phyloP scores from a whole-genome alignment of 2,329 filamentous ascomycete species.

The Colletotrichum chlorophyti region DNA sequence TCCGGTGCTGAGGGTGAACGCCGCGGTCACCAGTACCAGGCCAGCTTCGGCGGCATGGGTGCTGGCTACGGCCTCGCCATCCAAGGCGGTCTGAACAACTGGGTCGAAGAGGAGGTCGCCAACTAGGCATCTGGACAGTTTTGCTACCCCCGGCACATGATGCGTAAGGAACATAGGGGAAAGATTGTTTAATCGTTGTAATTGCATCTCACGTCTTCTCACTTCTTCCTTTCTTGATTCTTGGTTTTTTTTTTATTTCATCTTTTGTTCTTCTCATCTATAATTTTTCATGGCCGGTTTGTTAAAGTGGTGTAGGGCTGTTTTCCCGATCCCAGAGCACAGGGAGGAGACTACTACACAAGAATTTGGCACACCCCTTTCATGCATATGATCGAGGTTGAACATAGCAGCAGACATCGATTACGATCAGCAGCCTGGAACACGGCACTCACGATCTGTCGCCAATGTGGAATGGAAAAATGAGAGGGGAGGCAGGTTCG shows the following conservation, averaged over 20 bases:
- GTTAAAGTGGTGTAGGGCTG: conserved; percentile 20
- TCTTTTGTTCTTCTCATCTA: conserved; percentile 26
- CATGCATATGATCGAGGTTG: conserved; percentile 27
- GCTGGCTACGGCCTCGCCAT: conserved; percentile 67
- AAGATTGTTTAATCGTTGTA: conserved; percentile 51
- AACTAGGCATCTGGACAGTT: conserved; percentile 48
- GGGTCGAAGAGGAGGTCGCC: conserved; percentile 71
- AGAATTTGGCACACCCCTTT: conserved; percentile 24
- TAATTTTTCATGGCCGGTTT: conserved; percentile 28
- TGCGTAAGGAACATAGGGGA: conserved; percentile 32
- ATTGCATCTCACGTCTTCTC: conserved; percentile 39
- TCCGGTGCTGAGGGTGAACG: conserved; percentile 58
- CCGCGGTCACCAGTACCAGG: conserved; percentile 71
- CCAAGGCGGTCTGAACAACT: conserved; percentile 69
- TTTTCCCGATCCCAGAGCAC: conserved; percentile 25
- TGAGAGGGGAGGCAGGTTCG: background rate
- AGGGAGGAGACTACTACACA: conserved; percentile 19
- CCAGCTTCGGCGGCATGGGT: conserved; percentile 66
- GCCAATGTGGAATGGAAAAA: conserved; percentile 26
- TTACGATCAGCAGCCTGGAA: conserved; percentile 24
- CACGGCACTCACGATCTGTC: conserved; percentile 19
- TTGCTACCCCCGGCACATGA: conserved; percentile 1
- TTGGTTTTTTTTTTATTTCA: conserved; percentile 28
- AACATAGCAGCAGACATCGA: conserved; percentile 28
- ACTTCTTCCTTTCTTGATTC: conserved; percentile 29